Evolutionary conservation across 495 filamentous ascomycete species (phyloP).

Genomic region (Parachaetomium inaequale): DNA sequence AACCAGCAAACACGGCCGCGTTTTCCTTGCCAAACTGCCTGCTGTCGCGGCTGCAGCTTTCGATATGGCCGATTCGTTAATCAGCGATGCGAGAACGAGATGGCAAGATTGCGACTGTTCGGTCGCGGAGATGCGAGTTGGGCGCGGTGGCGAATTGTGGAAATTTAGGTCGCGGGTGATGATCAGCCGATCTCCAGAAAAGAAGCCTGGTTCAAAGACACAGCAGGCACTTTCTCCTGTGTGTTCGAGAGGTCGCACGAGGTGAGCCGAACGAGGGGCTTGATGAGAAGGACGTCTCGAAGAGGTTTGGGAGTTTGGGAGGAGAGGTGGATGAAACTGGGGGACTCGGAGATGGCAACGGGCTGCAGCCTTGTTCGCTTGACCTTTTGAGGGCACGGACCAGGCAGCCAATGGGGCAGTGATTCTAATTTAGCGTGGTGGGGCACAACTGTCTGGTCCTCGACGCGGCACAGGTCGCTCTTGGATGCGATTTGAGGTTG

Average conservation of each 20-base stretch:
- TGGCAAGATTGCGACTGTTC: neutral
- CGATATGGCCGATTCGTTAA: neutral
- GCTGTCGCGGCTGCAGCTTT: neutral
- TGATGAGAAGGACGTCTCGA: slow-evolving; percentile 29
- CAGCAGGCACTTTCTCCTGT: slow-evolving; percentile 2
- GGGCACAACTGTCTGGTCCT: neutral
- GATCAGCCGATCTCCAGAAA: neutral
- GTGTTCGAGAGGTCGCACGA: slow-evolving; percentile 6
- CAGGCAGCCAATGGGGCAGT: neutral
- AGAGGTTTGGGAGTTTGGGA: slow-evolving; percentile 28
- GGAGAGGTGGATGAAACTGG: slow-evolving; percentile 33
- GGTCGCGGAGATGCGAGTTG: neutral
- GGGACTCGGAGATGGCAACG: slow-evolving; percentile 13
- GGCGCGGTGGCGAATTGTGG: slow-evolving; percentile 2
- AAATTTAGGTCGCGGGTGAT: neutral
- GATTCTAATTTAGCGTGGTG: neutral
- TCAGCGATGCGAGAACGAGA: neutral
- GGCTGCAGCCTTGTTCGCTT: slow-evolving; percentile 26
- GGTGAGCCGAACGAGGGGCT: slow-evolving; percentile 11
- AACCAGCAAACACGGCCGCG: slow-evolving; percentile 26
- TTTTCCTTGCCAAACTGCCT: slow-evolving; percentile 18
- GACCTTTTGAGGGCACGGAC: neutral
- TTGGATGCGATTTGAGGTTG: neutral
- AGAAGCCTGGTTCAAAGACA: slow-evolving; percentile 16
- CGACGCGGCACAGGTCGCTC: neutral